These are phyloP conservation scores for Nelumbo lutea DNA, from an alignment of 164 flowering plant genomes.

Conservation along the genomic window DNA sequence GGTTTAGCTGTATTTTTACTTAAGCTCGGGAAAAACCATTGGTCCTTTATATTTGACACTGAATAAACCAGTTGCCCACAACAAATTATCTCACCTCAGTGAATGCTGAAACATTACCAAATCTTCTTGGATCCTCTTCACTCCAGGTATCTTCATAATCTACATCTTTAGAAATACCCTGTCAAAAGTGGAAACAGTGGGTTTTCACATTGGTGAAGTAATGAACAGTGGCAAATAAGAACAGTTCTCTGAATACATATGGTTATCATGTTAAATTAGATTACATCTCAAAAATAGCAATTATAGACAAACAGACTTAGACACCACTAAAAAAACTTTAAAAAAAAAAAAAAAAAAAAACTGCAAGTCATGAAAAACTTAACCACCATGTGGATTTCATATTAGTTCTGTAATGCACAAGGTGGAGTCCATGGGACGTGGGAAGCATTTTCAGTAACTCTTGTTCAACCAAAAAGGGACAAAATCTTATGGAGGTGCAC, in stretches of 20 bases:
- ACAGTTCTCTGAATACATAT: not conserved
- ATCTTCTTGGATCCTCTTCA: slow-evolving; percentile 22
- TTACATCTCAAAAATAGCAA: too few relatives aligned
- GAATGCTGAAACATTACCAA: slow-evolving; percentile 26
- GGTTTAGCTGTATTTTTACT: not conserved
- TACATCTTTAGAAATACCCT: slow-evolving; percentile 43
- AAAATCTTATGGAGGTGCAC: too few relatives aligned
- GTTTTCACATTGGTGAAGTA: not conserved
- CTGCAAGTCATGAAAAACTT: too few relatives aligned
- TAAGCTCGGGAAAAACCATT: not conserved
- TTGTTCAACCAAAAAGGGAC: too few relatives aligned
- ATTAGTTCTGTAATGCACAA: too few relatives aligned
- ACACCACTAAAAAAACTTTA: not conserved
- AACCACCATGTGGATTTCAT: too few relatives aligned
- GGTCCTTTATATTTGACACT: not conserved
- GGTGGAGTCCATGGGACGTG: too few relatives aligned
- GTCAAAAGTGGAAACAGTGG: slow-evolving; percentile 5
- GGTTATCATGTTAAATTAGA: not conserved
- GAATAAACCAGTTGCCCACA: not conserved
- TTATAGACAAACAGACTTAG: not conserved
- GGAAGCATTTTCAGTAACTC: too few relatives aligned
- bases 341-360: too few relatives aligned
- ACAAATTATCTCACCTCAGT: slow-evolving; percentile 29
- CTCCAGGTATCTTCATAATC: slow-evolving; percentile 21
- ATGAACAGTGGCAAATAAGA: not conserved